Percentiles rank a stretch among this genome's conserved stretches.
These are phyloP conservation scores for Coelastrella sp. DNA, from an alignment of 139 green algal genomes.

Conservation along the genomic window DNA sequence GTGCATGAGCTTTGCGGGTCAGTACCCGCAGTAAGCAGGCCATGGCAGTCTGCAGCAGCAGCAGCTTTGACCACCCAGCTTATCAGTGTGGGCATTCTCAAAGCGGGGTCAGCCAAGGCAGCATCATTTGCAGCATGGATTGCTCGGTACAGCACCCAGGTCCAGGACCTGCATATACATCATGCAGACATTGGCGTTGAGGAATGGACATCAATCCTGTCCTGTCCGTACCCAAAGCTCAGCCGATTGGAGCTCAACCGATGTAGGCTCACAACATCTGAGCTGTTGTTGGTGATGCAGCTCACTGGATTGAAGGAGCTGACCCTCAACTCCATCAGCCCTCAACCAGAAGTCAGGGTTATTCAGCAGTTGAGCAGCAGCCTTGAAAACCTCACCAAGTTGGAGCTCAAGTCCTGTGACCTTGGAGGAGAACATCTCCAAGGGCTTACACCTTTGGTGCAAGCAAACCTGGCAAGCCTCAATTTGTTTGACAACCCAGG, in stretches of 20 bases:
- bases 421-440: neutral
- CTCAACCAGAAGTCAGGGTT: neutral
- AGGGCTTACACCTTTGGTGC: neutral
- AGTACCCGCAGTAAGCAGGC: neutral
- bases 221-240: neutral
- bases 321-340: neutral
- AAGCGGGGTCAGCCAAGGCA: neutral
- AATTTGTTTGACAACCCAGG: slow-evolving; percentile 16
- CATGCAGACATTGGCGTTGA: neutral
- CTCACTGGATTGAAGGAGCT: neutral
- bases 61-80: neutral
- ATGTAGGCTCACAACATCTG: neutral
- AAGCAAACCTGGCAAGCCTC: neutral
- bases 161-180: neutral
- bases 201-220: neutral
- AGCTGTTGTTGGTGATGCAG: neutral
- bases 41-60: neutral
- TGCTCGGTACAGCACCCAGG: neutral
- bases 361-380: neutral
- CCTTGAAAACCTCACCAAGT: neutral
- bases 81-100: neutral
- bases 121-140: neutral
- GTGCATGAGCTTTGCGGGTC: neutral
- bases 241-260: neutral
- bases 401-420: slow-evolving; percentile 24